Evolutionary conservation across 257 asterid species (phyloP).

Genomic region (Solanum clarkiae): DNA sequence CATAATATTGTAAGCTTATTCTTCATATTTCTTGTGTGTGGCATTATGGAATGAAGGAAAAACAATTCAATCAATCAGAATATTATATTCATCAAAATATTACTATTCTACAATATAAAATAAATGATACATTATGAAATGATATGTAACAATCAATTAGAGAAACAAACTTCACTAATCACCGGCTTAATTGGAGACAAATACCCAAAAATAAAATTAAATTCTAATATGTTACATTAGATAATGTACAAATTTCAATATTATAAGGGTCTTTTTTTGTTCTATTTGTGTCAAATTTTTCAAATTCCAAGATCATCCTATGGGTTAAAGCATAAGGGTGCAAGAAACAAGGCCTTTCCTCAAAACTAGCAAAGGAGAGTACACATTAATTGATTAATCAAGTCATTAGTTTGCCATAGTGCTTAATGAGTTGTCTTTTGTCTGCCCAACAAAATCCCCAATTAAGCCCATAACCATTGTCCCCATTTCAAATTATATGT

Average conservation of each 20-base stretch:
- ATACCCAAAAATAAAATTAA: background rate
- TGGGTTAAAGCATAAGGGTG: constrained; percentile 15
- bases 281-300: background rate
- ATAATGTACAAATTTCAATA: background rate
- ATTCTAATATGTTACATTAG: background rate
- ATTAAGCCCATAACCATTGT: background rate
- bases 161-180: background rate
- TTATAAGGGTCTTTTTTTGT: background rate
- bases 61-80: background rate
- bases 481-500: background rate
- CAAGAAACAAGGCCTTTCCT: constrained; percentile 17
- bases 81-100: background rate
- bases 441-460: constrained; percentile 16
- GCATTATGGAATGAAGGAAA: background rate
- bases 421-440: constrained; percentile 43
- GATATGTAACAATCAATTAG: no score
- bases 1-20: no score
- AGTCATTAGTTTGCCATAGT: constrained; percentile 25
- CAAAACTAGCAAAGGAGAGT: constrained; percentile 23
- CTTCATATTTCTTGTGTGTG: background rate
- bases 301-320: constrained; percentile 8
- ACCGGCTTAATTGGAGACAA: background rate
- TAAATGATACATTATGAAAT: background rate
- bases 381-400: background rate
- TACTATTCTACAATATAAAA: background rate